Evolutionary conservation across 768 basidiomycete species (phyloP).

Genomic region (Dioszegia crocea): DNA sequence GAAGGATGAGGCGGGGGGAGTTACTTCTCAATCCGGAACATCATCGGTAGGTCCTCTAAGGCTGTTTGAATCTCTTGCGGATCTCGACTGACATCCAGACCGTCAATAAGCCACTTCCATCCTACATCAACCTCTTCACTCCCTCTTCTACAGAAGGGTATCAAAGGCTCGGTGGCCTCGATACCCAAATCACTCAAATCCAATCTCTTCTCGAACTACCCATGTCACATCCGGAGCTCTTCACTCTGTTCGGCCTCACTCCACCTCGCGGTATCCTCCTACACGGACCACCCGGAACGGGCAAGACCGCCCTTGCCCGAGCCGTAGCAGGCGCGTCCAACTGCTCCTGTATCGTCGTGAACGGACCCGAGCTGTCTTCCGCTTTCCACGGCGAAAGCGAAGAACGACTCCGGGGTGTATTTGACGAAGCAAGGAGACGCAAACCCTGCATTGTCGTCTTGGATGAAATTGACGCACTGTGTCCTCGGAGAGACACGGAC

Average conservation of each 20-base stretch:
- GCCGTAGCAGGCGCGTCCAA: constrained; percentile 84
- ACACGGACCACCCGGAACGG: constrained; percentile 94
- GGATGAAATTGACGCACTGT: constrained; percentile 93
- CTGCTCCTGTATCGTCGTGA: constrained; percentile 85
- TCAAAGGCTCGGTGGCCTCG: constrained; percentile 76
- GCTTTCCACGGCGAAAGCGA: constrained; percentile 98
- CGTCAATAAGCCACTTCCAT: constrained; percentile 26
- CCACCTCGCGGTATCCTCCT: constrained; percentile 93
- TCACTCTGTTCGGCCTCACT: constrained; percentile 77
- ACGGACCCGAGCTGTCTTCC: constrained; percentile 89
- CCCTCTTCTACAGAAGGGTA: constrained; percentile 57
- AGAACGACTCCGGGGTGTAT: constrained; percentile 79
- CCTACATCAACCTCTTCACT: constrained; percentile 49
- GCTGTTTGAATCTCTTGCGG: no score
- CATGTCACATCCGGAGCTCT: constrained; percentile 73
- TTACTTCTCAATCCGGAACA: not conserved
- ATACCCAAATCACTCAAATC: constrained; percentile 80
- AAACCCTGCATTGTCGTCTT: constrained; percentile 90
- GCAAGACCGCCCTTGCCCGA: constrained; percentile 93
- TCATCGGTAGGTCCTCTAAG: not conserved
- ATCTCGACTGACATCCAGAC: constrained; percentile 2
- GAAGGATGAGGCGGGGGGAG: not conserved
- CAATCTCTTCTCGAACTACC: constrained; percentile 81
- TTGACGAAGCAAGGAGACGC: constrained; percentile 71
- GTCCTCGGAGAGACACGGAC: constrained; percentile 82